Percentiles rank a stretch among this genome's conserved stretches.
Conservation (phyloP, 1,284 basidiomycete species). For the Volvariella surrecta region DNA sequence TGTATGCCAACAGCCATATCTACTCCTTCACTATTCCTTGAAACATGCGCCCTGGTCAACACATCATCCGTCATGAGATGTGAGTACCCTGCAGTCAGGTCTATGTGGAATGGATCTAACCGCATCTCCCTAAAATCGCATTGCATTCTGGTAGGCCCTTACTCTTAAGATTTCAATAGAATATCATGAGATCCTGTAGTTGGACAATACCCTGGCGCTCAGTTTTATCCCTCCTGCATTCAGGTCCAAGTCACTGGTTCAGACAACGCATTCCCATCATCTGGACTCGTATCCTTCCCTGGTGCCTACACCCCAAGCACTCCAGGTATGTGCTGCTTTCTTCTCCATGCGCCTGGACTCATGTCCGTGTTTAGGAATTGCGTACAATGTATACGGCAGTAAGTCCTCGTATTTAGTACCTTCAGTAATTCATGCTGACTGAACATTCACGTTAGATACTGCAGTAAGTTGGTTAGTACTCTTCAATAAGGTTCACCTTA, state of each 20-base stretch:
- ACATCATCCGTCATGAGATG: conserved; percentile 43
- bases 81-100: conserved; percentile 11
- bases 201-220: conserved; percentile 28
- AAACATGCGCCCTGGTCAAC: conserved; percentile 35
- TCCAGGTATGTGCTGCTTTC: conserved; percentile 22
- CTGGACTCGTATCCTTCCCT: conserved; percentile 41
- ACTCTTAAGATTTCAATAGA: not conserved
- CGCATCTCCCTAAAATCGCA: conserved; percentile 20
- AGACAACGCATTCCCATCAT: conserved; percentile 35
- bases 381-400: no score
- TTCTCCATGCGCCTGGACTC: no score
- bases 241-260: conserved; percentile 43
- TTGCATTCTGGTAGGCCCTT: conserved; percentile 25
- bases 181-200: conserved; percentile 14
- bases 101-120: no score
- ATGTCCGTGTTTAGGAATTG: no score
- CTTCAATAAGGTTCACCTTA: no score
- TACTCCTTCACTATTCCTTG: conserved; percentile 38
- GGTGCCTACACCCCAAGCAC: conserved; percentile 38
- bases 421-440: not conserved
- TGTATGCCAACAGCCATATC: conserved; percentile 29
- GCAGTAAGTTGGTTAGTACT: not conserved
- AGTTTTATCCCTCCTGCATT: conserved; percentile 41
- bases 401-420: no score
- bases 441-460: not conserved